A percentile compares a stretch with the other conserved stretches of the same genome.
These are phyloP conservation scores for Epichloe elymi DNA, from an alignment of 2,329 filamentous ascomycete genomes.

Conservation along the genomic window DNA sequence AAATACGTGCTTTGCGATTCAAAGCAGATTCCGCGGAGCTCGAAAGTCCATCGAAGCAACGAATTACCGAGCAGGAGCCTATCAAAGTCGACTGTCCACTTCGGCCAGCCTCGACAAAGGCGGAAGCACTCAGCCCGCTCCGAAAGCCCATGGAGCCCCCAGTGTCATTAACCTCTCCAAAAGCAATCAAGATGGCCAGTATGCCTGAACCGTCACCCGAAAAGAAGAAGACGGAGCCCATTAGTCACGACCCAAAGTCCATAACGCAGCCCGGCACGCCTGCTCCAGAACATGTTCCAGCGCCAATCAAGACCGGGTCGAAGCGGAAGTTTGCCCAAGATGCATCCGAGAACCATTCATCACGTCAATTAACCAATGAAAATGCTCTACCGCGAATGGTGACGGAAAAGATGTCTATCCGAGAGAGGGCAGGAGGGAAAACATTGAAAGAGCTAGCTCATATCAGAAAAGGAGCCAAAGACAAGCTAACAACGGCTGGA, in stretches of 20 bases:
- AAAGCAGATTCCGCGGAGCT: slow-evolving; percentile 52
- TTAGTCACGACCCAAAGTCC: not conserved
- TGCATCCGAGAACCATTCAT: slow-evolving; percentile 30
- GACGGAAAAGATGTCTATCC: slow-evolving; percentile 16
- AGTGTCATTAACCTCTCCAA: slow-evolving; percentile 18
- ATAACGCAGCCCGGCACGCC: not conserved
- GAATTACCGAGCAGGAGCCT: slow-evolving; percentile 43
- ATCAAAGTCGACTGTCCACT: slow-evolving; percentile 39
- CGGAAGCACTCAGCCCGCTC: slow-evolving; percentile 10
- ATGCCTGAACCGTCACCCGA: slow-evolving; percentile 13
- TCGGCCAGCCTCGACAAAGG: slow-evolving; percentile 8
- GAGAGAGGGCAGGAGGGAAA: slow-evolving; percentile 25
- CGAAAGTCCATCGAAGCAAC: slow-evolving; percentile 47
- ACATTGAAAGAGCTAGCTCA: slow-evolving; percentile 33
- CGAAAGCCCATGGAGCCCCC: slow-evolving; percentile 18
- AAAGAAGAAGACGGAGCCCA: slow-evolving; percentile 11
- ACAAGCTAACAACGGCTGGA: slow-evolving; percentile 16
- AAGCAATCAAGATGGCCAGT: slow-evolving; percentile 9
- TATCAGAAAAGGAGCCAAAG: slow-evolving; percentile 27
- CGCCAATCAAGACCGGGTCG: slow-evolving; percentile 31
- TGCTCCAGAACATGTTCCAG: slow-evolving; percentile 7
- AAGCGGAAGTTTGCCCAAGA: slow-evolving; percentile 48
- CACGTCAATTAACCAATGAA: slow-evolving; percentile 14
- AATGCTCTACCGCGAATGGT: slow-evolving; percentile 11
- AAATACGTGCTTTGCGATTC: slow-evolving; percentile 46